Evolutionary conservation across 768 basidiomycete species (phyloP), one percentile per base, ranked within the genome.

Genomic region (Auriscalpium microsporum): DNA sequence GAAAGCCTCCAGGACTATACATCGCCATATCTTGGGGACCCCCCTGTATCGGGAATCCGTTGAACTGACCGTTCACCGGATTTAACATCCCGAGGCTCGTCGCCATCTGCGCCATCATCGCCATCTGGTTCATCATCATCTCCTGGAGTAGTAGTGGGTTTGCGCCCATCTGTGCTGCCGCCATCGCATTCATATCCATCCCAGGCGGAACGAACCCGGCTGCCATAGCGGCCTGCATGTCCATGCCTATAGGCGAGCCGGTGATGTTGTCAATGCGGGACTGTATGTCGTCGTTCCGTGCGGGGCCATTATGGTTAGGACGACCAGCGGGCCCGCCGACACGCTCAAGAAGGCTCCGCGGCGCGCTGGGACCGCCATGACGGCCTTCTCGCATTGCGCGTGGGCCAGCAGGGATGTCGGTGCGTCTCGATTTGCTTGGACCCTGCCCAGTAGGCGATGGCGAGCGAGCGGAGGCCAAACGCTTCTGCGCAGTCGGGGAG

Each of bases 21-120:
- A 81, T 77, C 8, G 70, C 72, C 74, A 80, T 77, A 56, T 83
- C 68, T 48, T 58, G 61, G 61, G 69, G 63, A 10, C 65, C 82
- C 11, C 71, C 75, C 66, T 76, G 83, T 74, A 82, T 78, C 3
- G 82, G 82, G 50, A 82, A 82, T 17, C 77, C 82, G 28, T 17
- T 42, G 61, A 80, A 81, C 64, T 81, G 82, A 9, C 77, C 81
- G 10, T 77, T 73, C 21, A 71, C 65, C 11, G 84, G 80, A 62
- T 80, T 82, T 60, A 89, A 76, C 68, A 91, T 85, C 33, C 85
- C 88, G 80, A 92, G 86, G 37, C 82, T 84, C 34, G 83, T 78
- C 44, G 89, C 88, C 84, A 95, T 89, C 71, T 94, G 91, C 54
- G 87, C 83, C 93, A 94, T 94, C 64, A 94, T 77, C 28, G 90